Conservation (phyloP, 441 rosid species). For the Bocquillonia castaneifolia region DNA sequence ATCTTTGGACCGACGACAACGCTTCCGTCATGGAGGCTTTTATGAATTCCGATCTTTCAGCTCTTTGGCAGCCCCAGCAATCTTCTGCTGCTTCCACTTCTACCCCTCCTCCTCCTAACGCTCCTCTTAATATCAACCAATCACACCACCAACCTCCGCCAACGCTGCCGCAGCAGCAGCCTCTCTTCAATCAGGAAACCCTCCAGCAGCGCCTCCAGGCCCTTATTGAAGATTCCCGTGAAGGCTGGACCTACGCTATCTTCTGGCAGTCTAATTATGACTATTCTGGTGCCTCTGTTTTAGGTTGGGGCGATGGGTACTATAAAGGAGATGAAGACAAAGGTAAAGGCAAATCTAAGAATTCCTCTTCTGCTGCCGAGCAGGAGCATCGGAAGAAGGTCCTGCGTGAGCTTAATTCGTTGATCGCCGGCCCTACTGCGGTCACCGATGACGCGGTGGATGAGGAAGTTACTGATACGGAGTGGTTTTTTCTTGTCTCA, state of each 20-base stretch:
- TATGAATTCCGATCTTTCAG: conserved; percentile 63
- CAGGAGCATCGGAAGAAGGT: conserved; percentile 85
- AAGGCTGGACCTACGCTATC: conserved; percentile 88
- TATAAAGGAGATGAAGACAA: conserved; percentile 83
- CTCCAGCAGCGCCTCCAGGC: conserved; percentile 91
- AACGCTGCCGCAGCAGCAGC: not conserved
- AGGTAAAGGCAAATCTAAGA: conserved; percentile 36
- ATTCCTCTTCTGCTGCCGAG: conserved; percentile 40
- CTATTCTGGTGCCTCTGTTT: conserved; percentile 39
- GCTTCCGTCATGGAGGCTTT: conserved; percentile 89
- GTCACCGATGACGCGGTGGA: conserved; percentile 71
- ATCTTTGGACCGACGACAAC: conserved; percentile 80
- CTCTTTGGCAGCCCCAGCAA: conserved; percentile 59
- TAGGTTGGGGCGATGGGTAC: conserved; percentile 95
- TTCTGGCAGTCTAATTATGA: conserved; percentile 89
- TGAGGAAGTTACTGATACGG: conserved; percentile 90
- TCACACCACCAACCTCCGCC: too few relatives aligned
- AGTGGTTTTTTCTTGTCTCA: conserved; percentile 90
- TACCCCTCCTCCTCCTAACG: conserved; percentile 18
- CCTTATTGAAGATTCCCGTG: conserved; percentile 66
- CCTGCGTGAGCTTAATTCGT: conserved; percentile 73
- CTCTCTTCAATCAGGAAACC: conserved; percentile 59
- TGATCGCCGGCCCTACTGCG: conserved; percentile 63
- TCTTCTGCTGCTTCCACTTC: conserved; percentile 40
- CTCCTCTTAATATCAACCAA: too few relatives aligned